phyloP scores from a whole-genome alignment of 139 green algal genomes.

The Micractinium sp. region DNA sequence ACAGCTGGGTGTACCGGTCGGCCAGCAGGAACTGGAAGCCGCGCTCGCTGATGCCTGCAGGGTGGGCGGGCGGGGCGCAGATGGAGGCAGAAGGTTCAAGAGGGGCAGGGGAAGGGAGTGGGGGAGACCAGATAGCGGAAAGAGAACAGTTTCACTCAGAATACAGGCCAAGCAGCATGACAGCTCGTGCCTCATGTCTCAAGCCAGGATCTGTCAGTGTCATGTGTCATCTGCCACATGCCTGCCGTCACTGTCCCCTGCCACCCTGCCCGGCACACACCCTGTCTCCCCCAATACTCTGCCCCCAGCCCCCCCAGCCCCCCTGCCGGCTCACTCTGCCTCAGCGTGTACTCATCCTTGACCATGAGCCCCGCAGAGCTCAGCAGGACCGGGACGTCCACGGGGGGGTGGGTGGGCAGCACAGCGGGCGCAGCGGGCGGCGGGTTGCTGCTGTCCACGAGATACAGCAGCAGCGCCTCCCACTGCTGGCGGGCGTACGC shows the following conservation, averaged over 20 bases:
- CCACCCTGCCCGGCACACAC: background rate
- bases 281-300: background rate
- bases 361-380: constrained; percentile 53
- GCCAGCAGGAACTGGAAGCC: constrained; percentile 88
- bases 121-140: background rate
- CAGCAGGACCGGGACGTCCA: constrained; percentile 67
- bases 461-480: constrained; percentile 68
- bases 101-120: background rate
- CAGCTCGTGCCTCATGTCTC: background rate
- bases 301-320: background rate
- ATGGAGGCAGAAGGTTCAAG: background rate
- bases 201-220: background rate
- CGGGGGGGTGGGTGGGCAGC: background rate
- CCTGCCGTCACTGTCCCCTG: background rate
- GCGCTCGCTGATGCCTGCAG: constrained; percentile 54
- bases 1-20: constrained; percentile 82
- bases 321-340: background rate
- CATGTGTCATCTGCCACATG: too few species aligned
- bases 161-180: background rate
- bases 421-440: constrained; percentile 7
- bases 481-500: constrained; percentile 25
- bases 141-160: background rate
- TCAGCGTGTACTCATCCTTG: constrained; percentile 12
- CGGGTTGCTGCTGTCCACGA: constrained; percentile 44
- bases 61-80: background rate